Base-by-base conservation (phyloP, 176 grass and related monocot genomes). In the Pontederia crassipes region DNA sequence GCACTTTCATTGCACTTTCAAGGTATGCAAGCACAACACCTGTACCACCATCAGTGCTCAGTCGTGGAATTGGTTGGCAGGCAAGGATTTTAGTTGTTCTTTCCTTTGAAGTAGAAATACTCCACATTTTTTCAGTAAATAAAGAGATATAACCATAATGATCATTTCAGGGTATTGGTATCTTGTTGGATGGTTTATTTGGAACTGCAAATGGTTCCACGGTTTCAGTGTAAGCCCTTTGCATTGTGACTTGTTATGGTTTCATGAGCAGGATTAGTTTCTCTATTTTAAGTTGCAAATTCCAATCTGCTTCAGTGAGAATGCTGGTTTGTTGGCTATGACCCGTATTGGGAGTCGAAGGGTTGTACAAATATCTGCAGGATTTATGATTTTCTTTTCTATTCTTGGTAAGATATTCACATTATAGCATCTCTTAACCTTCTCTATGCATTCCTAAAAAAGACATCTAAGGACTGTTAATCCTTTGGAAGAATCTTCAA, bases 381-480 rank as follows among this genome's bases (percentile, higher is more conserved):
- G 87, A 0, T 97, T 92, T 71, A 97, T 97, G 93, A 88, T 97
- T 68, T 97, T 97, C 81, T 97, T 97, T 32, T 82, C 93, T 26
- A 54, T 97, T 46, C 87, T 97, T 27, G 93, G 93, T 97, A 85
- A 60, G 24, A 52, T 57, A 16, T 57, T 52, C 12, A 45, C 72
- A 10, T n/a, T 35, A 27, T 62, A 8, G 16, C 18, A 18, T 57
- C 9, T 49, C 12, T 58, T 60, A 49, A 64, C 2, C 32, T 40
- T 4, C 32, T 40, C 6, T 40, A 40, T 40, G 20, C 20, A 24
- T 24, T 24, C 20, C 20, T 24, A 24, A 24, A 24, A 24, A 24
- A 24, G 20, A 24, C 20, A 24, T 24, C 20, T 24, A 24, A 24
- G 32, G 32, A 1, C 32, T 40, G 32, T 40, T 40, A 40, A 40